A percentile compares a stretch with the other conserved stretches of the same genome.
Conservation (phyloP, 345 rosid genomes). For the Eucalyptus regnans region DNA sequence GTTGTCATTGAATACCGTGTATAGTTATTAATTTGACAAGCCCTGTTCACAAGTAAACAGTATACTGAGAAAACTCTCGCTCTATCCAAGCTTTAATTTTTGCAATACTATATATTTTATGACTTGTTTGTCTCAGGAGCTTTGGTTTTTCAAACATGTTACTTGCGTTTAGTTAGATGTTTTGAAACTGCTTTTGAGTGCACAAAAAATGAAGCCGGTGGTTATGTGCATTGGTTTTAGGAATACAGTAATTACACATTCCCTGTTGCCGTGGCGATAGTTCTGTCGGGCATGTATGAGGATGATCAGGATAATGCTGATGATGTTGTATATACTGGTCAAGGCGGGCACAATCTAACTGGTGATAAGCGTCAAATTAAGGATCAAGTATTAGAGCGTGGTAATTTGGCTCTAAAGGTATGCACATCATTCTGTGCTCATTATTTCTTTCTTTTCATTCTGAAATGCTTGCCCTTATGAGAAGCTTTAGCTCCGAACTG, state of each 20-base stretch:
- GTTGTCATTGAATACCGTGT: not conserved
- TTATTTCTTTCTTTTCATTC: not conserved
- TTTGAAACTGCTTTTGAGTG: not conserved
- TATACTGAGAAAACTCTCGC: not conserved
- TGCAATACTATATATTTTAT: not conserved
- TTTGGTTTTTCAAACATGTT: not conserved
- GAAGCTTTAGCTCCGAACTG: not conserved
- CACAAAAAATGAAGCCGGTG: not conserved
- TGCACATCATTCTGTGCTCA: not conserved
- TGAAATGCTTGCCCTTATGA: not conserved
- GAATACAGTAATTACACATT: slow-evolving; percentile 28
- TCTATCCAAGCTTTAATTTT: not conserved
- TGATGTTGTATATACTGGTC: slow-evolving; percentile 81
- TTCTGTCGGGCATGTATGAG: slow-evolving; percentile 90
- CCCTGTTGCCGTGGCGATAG: slow-evolving; percentile 69
- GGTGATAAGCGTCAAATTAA: slow-evolving; percentile 81
- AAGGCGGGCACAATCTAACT: slow-evolving; percentile 76
- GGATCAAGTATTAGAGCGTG: slow-evolving; percentile 63
- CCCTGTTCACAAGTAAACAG: not conserved
- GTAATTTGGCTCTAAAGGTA: slow-evolving; percentile 92
- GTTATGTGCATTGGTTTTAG: slow-evolving; percentile 10
- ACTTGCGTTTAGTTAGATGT: not conserved
- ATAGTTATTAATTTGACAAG: not conserved
- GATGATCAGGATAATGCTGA: slow-evolving; percentile 97
- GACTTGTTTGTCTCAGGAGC: not conserved